Percentiles rank a stretch among this genome's conserved stretches.
phyloP scores from a whole-genome alignment of 208 protist genomes.

The Leptomonas pyrrhocoris region DNA sequence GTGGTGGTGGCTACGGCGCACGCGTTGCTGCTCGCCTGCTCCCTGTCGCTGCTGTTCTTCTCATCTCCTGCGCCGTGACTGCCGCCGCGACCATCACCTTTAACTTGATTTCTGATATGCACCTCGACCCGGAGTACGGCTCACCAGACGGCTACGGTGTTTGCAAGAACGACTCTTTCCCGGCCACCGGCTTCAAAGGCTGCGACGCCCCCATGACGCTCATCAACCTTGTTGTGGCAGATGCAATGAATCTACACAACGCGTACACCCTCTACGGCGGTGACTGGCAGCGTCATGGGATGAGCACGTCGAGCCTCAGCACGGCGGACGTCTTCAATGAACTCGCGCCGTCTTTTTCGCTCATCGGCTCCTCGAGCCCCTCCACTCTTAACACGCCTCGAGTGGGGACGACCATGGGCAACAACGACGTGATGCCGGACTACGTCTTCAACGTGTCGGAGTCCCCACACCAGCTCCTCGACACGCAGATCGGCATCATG shows the following conservation, averaged over 20 bases:
- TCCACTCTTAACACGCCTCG: slow-evolving; percentile 4
- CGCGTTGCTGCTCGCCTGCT: too few relatives aligned
- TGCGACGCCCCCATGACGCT: slow-evolving; percentile 66
- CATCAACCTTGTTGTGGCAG: slow-evolving; percentile 39
- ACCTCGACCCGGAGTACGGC: slow-evolving; percentile 79
- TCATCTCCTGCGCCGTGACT: not conserved
- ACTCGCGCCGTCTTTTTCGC: slow-evolving; percentile 21
- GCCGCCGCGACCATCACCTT: slow-evolving; percentile 30
- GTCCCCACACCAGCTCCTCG: slow-evolving; percentile 29
- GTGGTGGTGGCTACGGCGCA: not conserved
- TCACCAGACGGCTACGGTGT: slow-evolving; percentile 30
- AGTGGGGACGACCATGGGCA: slow-evolving; percentile 47
- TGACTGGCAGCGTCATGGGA: slow-evolving; percentile 78
- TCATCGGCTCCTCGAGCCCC: not conserved
- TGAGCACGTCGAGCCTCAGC: slow-evolving; percentile 30
- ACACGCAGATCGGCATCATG: slow-evolving; percentile 35
- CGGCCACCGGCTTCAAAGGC: slow-evolving; percentile 30
- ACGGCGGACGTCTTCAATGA: slow-evolving; percentile 25
- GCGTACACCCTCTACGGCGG: slow-evolving; percentile 54
- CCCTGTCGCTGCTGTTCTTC: not conserved
- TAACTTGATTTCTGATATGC: slow-evolving; percentile 72
- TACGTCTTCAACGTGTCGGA: slow-evolving; percentile 55
- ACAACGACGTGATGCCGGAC: slow-evolving; percentile 82
- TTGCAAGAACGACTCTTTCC: slow-evolving; percentile 32
- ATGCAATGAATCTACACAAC: slow-evolving; percentile 37